Conservation (phyloP, 805 yeast species). For the Candida pseudofarinosa region DNA sequence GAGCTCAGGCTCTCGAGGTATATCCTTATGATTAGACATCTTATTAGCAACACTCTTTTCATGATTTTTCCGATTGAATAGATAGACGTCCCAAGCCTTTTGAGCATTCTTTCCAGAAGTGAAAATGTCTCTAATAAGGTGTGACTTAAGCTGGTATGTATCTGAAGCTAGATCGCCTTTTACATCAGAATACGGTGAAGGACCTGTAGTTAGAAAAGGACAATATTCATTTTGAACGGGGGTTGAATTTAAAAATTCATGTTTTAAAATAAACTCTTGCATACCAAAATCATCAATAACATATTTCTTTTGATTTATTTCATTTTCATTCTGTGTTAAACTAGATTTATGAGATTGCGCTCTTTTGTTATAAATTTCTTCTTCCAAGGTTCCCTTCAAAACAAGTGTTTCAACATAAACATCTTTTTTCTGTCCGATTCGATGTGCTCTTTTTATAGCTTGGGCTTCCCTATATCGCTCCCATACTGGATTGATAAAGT, state of each 20-base stretch:
- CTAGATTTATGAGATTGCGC: constrained; percentile 9
- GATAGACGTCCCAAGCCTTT: constrained; percentile 23
- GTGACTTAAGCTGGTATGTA: not conserved
- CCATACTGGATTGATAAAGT: constrained; percentile 73
- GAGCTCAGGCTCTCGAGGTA: not conserved
- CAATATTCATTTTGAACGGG: constrained; percentile 31
- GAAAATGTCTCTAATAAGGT: not conserved
- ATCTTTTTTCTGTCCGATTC: constrained; percentile 65
- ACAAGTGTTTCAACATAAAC: constrained; percentile 69
- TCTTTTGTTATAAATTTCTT: constrained; percentile 54
- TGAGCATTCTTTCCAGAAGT: not conserved
- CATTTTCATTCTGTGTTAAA: constrained; percentile 8
- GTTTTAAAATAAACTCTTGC: constrained; percentile 50
- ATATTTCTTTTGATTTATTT: constrained; percentile 18
- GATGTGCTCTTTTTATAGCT: constrained; percentile 72
- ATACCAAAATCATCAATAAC: constrained; percentile 59
- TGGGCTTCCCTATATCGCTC: constrained; percentile 66
- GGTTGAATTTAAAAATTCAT: constrained; percentile 40
- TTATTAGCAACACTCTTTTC: not conserved
- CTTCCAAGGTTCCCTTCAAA: constrained; percentile 59
- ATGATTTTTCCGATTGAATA: constrained; percentile 21
- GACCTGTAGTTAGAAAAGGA: constrained; percentile 23
- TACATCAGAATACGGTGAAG: not conserved
- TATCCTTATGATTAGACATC: not conserved
- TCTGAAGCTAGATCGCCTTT: not conserved